These are phyloP conservation scores for Lactarius vividus DNA, from an alignment of 768 basidiomycete genomes.

Conservation along the genomic window DNA sequence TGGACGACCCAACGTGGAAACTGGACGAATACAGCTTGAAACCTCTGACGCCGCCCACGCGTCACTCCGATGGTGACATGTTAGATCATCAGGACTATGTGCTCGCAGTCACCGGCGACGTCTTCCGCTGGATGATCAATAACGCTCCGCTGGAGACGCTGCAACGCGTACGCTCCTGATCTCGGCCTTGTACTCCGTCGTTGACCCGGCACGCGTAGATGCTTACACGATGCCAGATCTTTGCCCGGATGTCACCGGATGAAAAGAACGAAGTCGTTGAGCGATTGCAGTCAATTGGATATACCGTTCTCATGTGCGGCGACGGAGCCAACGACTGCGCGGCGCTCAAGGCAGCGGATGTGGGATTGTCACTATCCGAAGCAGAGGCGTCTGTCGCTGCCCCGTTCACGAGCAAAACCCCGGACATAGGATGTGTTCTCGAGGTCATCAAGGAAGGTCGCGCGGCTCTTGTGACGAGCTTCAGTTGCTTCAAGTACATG, in stretches of 20 bases:
- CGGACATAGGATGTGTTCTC: slow-evolving; percentile 93
- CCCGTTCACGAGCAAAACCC: slow-evolving; percentile 90
- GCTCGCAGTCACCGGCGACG: slow-evolving; percentile 89
- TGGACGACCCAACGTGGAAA: slow-evolving; percentile 83
- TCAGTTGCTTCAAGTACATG: slow-evolving; percentile 99
- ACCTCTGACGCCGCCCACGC: slow-evolving; percentile 68
- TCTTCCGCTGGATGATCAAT: slow-evolving; percentile 98
- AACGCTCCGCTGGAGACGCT: slow-evolving; percentile 91
- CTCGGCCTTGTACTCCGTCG: neutral
- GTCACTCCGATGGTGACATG: slow-evolving; percentile 69
- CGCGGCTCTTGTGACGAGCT: slow-evolving; percentile 94
- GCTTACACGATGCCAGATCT: slow-evolving; percentile 95
- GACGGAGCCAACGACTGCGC: slow-evolving; percentile 99
- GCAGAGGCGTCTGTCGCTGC: slow-evolving; percentile 98
- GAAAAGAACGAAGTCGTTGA: slow-evolving; percentile 99
- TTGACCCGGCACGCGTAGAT: slow-evolving; percentile 52
- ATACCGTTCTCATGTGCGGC: slow-evolving; percentile 97
- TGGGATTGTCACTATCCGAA: slow-evolving; percentile 94
- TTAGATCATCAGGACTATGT: slow-evolving; percentile 84
- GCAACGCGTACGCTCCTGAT: slow-evolving; percentile 63
- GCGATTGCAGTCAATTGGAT: slow-evolving; percentile 87
- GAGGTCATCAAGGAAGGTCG: slow-evolving; percentile 97
- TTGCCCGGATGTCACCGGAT: slow-evolving; percentile 98
- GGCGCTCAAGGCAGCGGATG: slow-evolving; percentile 96
- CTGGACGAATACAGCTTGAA: slow-evolving; percentile 88